Evolutionary conservation across 495 filamentous ascomycete species (phyloP).

Genomic region (Lasiosphaeris hirsuta): DNA sequence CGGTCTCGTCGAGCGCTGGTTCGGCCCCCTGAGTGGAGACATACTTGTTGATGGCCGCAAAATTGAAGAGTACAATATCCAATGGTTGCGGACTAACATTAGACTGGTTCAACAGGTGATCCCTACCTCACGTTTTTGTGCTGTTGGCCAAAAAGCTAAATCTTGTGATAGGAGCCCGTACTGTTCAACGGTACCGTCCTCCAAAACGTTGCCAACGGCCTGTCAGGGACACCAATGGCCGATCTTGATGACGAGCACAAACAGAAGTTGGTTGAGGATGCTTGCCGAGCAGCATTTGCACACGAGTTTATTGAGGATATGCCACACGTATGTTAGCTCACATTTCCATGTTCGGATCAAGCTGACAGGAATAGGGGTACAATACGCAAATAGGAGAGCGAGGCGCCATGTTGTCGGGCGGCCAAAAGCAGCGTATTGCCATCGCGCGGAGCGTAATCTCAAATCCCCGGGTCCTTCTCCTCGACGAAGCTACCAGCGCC

Average conservation of each 20-base stretch:
- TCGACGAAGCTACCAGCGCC: conserved; percentile 76
- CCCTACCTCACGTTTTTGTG: neutral
- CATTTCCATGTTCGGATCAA: neutral
- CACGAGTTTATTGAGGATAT: conserved; percentile 54
- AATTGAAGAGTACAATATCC: conserved; percentile 51
- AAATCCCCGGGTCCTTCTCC: conserved; percentile 68
- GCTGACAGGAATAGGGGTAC: conserved; percentile 36
- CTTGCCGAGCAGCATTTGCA: conserved; percentile 54
- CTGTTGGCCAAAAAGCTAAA: too few species aligned
- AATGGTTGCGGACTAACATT: conserved; percentile 63
- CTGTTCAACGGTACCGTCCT: conserved; percentile 68
- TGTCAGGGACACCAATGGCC: conserved; percentile 55
- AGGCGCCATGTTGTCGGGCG: conserved; percentile 47
- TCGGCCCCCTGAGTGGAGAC: conserved; percentile 56
- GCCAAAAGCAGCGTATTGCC: conserved; percentile 61
- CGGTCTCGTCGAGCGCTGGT: conserved; percentile 85
- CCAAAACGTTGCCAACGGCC: conserved; percentile 59
- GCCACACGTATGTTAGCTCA: conserved; percentile 35
- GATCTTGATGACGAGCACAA: conserved; percentile 46
- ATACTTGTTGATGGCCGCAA: conserved; percentile 54
- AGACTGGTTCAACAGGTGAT: conserved; percentile 61
- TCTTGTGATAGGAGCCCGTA: conserved; percentile 57
- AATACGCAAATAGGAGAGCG: conserved; percentile 54
- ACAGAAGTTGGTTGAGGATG: conserved; percentile 49
- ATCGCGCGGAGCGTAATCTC: conserved; percentile 64